Percentiles rank a stretch among this genome's conserved stretches.
Conservation (phyloP, 371 early-diverging fungal genomes). For the Enterospora canceri region DNA sequence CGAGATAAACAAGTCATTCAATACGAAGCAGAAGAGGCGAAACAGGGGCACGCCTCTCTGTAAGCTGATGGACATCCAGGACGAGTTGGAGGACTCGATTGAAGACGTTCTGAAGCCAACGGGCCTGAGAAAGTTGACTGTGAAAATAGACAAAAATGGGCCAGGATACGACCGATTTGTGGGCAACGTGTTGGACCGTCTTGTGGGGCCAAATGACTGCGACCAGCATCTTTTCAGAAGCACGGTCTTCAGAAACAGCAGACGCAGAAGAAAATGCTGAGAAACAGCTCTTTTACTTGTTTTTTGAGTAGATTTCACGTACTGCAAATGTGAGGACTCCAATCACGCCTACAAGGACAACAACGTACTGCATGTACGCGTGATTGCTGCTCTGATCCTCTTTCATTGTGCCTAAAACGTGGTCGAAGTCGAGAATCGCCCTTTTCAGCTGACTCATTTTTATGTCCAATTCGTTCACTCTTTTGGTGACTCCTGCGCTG, state of each 20-base stretch:
- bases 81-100: neutral
- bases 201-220: no score
- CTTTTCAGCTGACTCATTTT: slow-evolving; percentile 14
- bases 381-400: neutral
- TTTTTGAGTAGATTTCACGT: neutral
- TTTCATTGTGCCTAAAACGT: neutral
- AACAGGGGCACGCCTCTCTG: neutral
- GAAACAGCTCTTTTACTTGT: neutral
- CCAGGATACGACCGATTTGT: neutral
- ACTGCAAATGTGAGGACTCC: neutral
- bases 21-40: neutral
- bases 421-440: neutral
- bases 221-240: no score
- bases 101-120: neutral
- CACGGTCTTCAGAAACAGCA: no score
- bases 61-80: neutral
- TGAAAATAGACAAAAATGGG: neutral
- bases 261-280: neutral
- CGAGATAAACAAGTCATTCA: neutral
- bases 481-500: neutral
- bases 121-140: neutral
- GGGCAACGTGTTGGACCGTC: no score
- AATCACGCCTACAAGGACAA: neutral
- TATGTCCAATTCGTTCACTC: slow-evolving; percentile 26
- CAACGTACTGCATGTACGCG: neutral